Percentiles rank a stretch among this genome's conserved stretches.
phyloP scores from a whole-genome alignment of 768 basidiomycete species.

The Mycena kentingensis region DNA sequence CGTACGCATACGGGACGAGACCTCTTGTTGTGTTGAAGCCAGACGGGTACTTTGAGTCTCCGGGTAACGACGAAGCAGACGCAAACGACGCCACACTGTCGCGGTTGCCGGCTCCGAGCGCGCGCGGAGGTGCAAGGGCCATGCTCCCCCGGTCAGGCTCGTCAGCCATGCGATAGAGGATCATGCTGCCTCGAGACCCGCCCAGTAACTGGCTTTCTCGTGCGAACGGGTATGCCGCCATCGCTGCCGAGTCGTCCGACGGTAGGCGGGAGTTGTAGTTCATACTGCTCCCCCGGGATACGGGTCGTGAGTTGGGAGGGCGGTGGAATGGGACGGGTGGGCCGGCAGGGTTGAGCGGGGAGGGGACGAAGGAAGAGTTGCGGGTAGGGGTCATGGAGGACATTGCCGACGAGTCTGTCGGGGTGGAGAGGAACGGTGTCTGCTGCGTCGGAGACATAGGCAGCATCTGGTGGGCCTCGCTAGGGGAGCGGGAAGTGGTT shows the following conservation, averaged over 20 bases:
- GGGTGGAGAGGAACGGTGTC: conserved; percentile 32
- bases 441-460: conserved; percentile 17
- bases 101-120: conserved; percentile 26
- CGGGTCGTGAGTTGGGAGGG: conserved; percentile 35
- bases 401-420: conserved; percentile 16
- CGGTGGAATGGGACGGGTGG: conserved; percentile 23
- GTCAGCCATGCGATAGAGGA: conserved; percentile 63
- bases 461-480: conserved; percentile 25
- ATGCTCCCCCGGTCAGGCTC: conserved; percentile 31
- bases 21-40: conserved; percentile 35
- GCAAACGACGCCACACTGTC: conserved; percentile 37
- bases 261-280: conserved; percentile 25
- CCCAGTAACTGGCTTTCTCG: conserved; percentile 24
- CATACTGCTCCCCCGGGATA: conserved; percentile 39
- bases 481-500: conserved; percentile 17
- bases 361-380: conserved; percentile 45
- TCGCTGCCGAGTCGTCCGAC: conserved; percentile 48
- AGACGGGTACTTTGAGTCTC: conserved; percentile 69
- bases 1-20: conserved; percentile 71
- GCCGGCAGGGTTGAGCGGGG: conserved; percentile 53
- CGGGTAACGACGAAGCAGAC: conserved; percentile 52
- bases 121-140: conserved; percentile 38
- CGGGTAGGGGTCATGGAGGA: conserved; percentile 27
- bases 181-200: conserved; percentile 54
- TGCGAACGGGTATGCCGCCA: conserved; percentile 44